phyloP scores from a whole-genome alignment of 768 basidiomycete species.

The Austroboletus eburneus region DNA sequence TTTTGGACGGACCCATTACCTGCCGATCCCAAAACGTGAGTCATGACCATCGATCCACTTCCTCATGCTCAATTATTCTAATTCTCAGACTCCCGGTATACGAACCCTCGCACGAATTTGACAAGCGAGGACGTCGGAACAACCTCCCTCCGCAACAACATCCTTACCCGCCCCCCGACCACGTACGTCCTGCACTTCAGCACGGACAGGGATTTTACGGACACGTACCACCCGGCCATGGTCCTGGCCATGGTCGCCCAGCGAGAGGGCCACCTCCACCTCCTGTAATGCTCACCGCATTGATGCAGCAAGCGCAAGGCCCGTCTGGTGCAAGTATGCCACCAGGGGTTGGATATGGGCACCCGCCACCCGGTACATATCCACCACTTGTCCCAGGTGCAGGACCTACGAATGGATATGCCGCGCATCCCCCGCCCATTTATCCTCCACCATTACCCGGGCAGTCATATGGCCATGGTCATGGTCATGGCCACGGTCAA shows the following conservation, averaged over 20 bases:
- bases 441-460: slow-evolving; percentile 18
- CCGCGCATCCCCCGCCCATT: slow-evolving; percentile 6
- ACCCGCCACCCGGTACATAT: slow-evolving; percentile 11
- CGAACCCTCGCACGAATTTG: slow-evolving; percentile 81
- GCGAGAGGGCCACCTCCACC: slow-evolving; percentile 24
- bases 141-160: slow-evolving; percentile 25
- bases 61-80: neutral
- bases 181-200: slow-evolving; percentile 32
- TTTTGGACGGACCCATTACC: slow-evolving; percentile 92
- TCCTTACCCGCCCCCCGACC: slow-evolving; percentile 27
- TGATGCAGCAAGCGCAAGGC: slow-evolving; percentile 26
- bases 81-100: slow-evolving; percentile 60
- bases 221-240: slow-evolving; percentile 31
- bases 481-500: slow-evolving; percentile 8
- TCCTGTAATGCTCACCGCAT: slow-evolving; percentile 25
- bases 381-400: slow-evolving; percentile 9
- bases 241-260: slow-evolving; percentile 29
- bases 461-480: slow-evolving; percentile 6
- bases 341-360: slow-evolving; percentile 12
- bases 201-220: slow-evolving; percentile 27
- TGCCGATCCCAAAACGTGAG: slow-evolving; percentile 77
- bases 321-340: slow-evolving; percentile 8
- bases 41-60: slow-evolving; percentile 2
- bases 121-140: slow-evolving; percentile 63
- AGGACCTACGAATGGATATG: slow-evolving; percentile 16